phyloP scores from a whole-genome alignment of 768 basidiomycete species.

The Lactarius vividus region DNA sequence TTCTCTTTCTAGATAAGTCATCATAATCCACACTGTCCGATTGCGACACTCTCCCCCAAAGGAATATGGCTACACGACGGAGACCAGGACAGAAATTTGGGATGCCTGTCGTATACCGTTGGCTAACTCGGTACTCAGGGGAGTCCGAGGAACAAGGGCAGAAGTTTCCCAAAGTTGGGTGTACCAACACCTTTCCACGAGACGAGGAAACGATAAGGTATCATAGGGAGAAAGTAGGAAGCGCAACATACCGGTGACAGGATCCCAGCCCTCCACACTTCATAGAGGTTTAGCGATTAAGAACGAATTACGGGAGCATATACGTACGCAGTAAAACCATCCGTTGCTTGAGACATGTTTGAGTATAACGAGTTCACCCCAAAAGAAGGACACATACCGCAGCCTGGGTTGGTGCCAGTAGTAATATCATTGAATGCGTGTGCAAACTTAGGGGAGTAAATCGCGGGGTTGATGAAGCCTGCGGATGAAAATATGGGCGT shows the following conservation, averaged over 20 bases:
- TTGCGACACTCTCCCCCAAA: not conserved
- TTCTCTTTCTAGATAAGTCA: not conserved
- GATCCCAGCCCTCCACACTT: conserved; percentile 31
- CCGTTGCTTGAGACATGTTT: conserved; percentile 20
- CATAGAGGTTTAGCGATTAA: not conserved
- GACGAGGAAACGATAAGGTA: not conserved
- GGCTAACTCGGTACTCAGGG: conserved; percentile 17
- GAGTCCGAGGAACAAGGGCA: conserved; percentile 32
- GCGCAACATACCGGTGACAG: conserved; percentile 28
- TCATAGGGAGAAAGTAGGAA: no score
- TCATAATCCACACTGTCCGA: not conserved
- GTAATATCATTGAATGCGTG: conserved; percentile 33
- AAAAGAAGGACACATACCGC: conserved; percentile 15
- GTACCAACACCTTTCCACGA: conserved; percentile 31
- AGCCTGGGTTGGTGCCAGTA: conserved; percentile 30
- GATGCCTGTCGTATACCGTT: not conserved
- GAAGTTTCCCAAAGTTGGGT: conserved; percentile 31
- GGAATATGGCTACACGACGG: not conserved
- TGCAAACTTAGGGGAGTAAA: conserved; percentile 28
- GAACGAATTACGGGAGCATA: not conserved
- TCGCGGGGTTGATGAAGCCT: conserved; percentile 58
- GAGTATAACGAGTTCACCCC: not conserved
- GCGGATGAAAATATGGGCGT: not conserved
- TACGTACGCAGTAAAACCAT: conserved; percentile 31
- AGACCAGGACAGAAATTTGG: not conserved